Conservation (phyloP, 2,329 filamentous ascomycete genomes). For the Neopestalotiopsis rosae region DNA sequence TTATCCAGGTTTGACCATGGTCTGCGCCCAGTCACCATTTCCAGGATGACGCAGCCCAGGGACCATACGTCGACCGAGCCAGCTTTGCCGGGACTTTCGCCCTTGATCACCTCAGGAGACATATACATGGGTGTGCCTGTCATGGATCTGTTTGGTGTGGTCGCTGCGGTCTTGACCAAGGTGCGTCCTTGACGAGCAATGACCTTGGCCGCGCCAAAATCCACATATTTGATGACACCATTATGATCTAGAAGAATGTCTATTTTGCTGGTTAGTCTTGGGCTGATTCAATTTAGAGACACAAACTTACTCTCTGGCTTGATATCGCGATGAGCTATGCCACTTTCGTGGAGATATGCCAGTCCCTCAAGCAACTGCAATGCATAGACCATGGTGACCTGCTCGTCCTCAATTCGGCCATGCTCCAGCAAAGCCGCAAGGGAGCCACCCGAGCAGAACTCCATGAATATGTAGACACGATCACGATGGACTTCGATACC, state of each 20-base stretch:
- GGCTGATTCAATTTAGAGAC: slow-evolving; percentile 13
- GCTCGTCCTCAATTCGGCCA: slow-evolving; percentile 96
- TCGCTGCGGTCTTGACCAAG: slow-evolving; percentile 68
- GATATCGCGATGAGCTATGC: slow-evolving; percentile 95
- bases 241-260: slow-evolving; percentile 97
- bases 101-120: slow-evolving; percentile 98
- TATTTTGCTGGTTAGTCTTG: slow-evolving; percentile 41
- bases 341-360: slow-evolving; percentile 88
- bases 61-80: slow-evolving; percentile 96
- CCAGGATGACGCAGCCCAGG: slow-evolving; percentile 91
- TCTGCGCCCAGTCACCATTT: slow-evolving; percentile 94
- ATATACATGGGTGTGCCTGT: slow-evolving; percentile 99
- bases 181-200: slow-evolving; percentile 94
- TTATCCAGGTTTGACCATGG: slow-evolving; percentile 98
- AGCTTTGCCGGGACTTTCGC: slow-evolving; percentile 78
- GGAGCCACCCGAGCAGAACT: slow-evolving; percentile 96
- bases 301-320: slow-evolving; percentile 85
- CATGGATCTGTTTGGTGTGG: slow-evolving; percentile 83
- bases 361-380: slow-evolving; percentile 93
- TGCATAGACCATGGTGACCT: slow-evolving; percentile 95
- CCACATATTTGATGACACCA: slow-evolving; percentile 98
- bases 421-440: slow-evolving; percentile 90
- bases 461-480: slow-evolving; percentile 99
- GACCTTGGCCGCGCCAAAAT: slow-evolving; percentile 96
- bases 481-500: slow-evolving; percentile 98